Percentiles rank a stretch among this genome's conserved stretches.
Conservation (phyloP, 2,329 filamentous ascomycete genomes). For the Beauveria sp. region DNA sequence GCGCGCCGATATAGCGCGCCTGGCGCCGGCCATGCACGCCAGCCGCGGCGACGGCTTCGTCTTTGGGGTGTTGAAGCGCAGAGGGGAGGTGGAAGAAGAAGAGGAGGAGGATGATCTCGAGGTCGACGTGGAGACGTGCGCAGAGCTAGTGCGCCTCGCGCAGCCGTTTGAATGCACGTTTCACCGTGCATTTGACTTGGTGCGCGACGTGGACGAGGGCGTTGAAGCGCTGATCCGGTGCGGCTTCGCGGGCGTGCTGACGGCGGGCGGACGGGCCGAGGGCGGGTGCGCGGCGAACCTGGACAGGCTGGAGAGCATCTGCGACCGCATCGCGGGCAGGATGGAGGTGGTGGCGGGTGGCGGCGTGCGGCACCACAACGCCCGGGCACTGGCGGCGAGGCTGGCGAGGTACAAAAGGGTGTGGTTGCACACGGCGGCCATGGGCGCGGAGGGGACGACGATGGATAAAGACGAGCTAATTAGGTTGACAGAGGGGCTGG, state of each 20-base stretch:
- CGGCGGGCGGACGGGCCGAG: constrained; percentile 37
- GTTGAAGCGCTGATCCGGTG: constrained; percentile 30
- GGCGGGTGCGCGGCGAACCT: constrained; percentile 35
- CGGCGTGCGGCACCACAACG: constrained; percentile 38
- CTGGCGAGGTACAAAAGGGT: constrained; percentile 19
- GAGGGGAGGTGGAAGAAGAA: neutral
- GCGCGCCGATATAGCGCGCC: constrained; percentile 28
- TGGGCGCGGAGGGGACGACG: constrained; percentile 18
- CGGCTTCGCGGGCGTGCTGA: constrained; percentile 45
- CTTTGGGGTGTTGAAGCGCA: constrained; percentile 37
- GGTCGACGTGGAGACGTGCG: constrained; percentile 35
- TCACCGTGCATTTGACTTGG: constrained; percentile 48
- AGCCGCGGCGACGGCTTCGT: constrained; percentile 48
- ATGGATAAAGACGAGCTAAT: constrained; percentile 22
- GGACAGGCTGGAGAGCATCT: constrained; percentile 28
- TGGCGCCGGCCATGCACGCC: constrained; percentile 31
- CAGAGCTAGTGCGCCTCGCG: constrained; percentile 33
- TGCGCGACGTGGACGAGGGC: constrained; percentile 24
- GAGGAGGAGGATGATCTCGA: constrained; percentile 12
- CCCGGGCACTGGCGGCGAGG: constrained; percentile 20
- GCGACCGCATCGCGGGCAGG: constrained; percentile 17
- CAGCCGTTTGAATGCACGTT: constrained; percentile 40
- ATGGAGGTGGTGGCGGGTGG: constrained; percentile 47
- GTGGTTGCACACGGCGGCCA: constrained; percentile 44
- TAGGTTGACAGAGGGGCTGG: neutral